These are phyloP conservation scores for Dactylellina cionopaga DNA, from an alignment of 2,329 filamentous ascomycete species.

Conservation along the genomic window DNA sequence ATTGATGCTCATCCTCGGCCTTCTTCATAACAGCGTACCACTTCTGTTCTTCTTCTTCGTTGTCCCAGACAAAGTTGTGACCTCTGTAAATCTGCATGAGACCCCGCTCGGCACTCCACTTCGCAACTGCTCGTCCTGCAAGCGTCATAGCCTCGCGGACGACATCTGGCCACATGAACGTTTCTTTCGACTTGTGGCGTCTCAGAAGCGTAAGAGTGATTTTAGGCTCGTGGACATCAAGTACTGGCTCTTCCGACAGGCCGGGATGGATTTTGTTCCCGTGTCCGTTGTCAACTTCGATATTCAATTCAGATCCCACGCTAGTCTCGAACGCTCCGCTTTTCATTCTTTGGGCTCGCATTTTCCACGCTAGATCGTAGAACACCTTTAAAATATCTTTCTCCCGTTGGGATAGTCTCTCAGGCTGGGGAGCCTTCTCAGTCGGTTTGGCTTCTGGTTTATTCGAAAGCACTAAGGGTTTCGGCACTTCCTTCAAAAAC, in stretches of 20 bases:
- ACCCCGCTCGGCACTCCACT: constrained; percentile 69
- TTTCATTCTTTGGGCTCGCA: neutral
- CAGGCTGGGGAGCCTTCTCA: neutral
- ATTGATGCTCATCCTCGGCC: constrained; percentile 24
- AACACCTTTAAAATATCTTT: neutral
- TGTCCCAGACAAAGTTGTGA: constrained; percentile 61
- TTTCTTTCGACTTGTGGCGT: constrained; percentile 22
- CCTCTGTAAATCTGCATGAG: constrained; percentile 71
- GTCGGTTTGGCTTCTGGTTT: neutral
- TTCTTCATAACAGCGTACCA: constrained; percentile 59
- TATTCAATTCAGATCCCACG: neutral
- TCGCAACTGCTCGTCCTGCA: constrained; percentile 70
- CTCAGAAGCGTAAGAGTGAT: constrained; percentile 45
- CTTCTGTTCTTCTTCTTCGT: constrained; percentile 61
- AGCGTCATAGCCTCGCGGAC: constrained; percentile 66
- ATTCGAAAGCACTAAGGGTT: constrained; percentile 4
- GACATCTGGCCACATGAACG: constrained; percentile 51
- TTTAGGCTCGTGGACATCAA: constrained; percentile 44
- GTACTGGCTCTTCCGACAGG: constrained; percentile 40
- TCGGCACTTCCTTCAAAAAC: constrained; percentile 30
- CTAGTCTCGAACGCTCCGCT: neutral
- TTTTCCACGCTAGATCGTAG: constrained; percentile 32
- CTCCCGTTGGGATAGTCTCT: neutral
- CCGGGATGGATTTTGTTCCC: constrained; percentile 38
- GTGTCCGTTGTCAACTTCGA: constrained; percentile 22